Evolutionary conservation across 768 basidiomycete species (phyloP).

Genomic region (Suillus subluteus): DNA sequence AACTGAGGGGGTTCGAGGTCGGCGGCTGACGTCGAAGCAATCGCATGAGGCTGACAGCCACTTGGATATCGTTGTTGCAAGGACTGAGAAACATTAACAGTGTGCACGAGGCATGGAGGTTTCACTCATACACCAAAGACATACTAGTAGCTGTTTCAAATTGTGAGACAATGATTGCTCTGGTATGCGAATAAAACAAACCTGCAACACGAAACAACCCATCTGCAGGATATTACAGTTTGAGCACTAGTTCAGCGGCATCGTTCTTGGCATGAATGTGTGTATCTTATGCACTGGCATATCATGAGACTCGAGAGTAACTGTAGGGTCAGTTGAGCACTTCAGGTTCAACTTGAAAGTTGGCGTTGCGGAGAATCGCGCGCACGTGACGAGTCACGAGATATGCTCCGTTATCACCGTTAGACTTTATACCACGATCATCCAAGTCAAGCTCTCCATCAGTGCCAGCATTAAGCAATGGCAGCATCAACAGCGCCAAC

Average conservation of each 20-base stretch:
- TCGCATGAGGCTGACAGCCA: neutral
- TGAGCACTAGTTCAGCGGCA: neutral
- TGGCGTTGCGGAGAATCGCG: neutral
- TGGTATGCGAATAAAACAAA: neutral
- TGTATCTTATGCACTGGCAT: too few species aligned
- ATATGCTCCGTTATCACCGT: too few species aligned
- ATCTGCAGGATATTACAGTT: neutral
- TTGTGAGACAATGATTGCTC: neutral
- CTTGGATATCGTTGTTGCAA: neutral
- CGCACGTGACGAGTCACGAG: neutral
- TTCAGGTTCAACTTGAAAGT: too few species aligned
- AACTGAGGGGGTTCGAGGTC: neutral
- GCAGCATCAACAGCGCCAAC: constrained; percentile 26
- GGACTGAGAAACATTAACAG: neutral
- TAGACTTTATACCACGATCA: neutral
- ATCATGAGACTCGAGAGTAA: too few species aligned
- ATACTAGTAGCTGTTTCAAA: neutral
- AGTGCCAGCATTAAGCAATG: constrained; percentile 17
- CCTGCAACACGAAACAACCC: too few species aligned
- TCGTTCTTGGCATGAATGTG: neutral
- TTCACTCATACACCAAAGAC: neutral
- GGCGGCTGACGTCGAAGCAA: constrained; percentile 1
- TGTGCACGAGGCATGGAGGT: neutral
- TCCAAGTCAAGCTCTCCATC: neutral
- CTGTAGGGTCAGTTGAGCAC: too few species aligned